Percentiles rank a stretch among this genome's conserved stretches.
phyloP scores from a whole-genome alignment of 2,329 filamentous ascomycete species.

The Fusarium nelsonii region DNA sequence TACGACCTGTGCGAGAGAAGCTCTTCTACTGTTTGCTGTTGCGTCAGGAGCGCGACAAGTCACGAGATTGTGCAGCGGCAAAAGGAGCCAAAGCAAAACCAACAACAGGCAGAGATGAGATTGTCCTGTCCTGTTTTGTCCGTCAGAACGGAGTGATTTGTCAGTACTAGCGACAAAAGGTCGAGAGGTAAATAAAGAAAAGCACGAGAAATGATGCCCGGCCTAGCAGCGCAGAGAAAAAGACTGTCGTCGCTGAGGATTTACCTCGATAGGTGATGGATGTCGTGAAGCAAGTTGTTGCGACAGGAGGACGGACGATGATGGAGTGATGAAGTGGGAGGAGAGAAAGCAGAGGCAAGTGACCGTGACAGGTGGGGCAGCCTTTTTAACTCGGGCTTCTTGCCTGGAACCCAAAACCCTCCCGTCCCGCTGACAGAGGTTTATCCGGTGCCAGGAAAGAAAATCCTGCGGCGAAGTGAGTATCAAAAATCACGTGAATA shows the following conservation, averaged over 20 bases:
- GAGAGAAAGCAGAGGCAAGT: constrained; percentile 28
- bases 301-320: constrained; percentile 41
- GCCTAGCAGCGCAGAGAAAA: constrained; percentile 9
- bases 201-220: constrained; percentile 20
- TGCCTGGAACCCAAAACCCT: constrained; percentile 21
- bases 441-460: constrained; percentile 30
- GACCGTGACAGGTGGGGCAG: constrained; percentile 40
- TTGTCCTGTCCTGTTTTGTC: not conserved
- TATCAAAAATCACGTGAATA: not conserved
- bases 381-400: constrained; percentile 30
- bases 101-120: constrained; percentile 8
- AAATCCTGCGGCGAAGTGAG: constrained; percentile 9
- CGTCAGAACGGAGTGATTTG: constrained; percentile 30
- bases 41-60: constrained; percentile 46
- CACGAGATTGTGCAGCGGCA: constrained; percentile 43
- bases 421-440: constrained; percentile 17
- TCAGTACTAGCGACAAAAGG: constrained; percentile 32
- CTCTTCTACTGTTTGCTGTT: constrained; percentile 48
- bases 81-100: constrained; percentile 14
- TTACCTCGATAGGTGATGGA: constrained; percentile 32
- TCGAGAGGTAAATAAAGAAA: constrained; percentile 15
- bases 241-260: constrained; percentile 8
- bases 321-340: constrained; percentile 29
- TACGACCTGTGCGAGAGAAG: constrained; percentile 45
- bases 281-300: constrained; percentile 21